Base-by-base conservation (phyloP, 1,284 basidiomycete genomes). In the Rhodotorula sp. region DNA sequence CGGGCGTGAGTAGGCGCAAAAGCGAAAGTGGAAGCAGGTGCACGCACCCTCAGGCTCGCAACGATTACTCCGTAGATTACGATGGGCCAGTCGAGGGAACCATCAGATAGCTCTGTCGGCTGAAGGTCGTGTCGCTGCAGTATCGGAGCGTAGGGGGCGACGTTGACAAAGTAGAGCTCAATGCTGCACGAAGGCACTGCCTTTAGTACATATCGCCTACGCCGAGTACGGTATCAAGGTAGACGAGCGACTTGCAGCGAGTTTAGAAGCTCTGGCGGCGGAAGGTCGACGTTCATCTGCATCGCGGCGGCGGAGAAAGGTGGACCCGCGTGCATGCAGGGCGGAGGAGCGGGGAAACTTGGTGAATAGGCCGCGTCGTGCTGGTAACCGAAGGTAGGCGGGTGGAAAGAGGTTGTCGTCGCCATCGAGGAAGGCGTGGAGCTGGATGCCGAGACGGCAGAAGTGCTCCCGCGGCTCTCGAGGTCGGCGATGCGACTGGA, bases 111-210 rank as follows among this genome's bases (percentile, higher is more conserved):
- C 6, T 19, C 27, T 8, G 22, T n/a, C 25, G 62, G 53, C 32
- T 64, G 29, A n/a, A 53, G 22, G 27, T 39, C 50, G 27, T 29
- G n/a, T 6, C 62, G 51, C 27, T 29, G 62, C 10, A 56, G 25
- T 5, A 64, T n/a, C 2, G 62, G 62, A 3, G 53, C 39, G 51
- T 39, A 64, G 9, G 62, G 53, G 15, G 62, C 51, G 29, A 64
- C 62, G 34, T 64, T 21, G 1, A 17, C 10, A 53, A 34, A 64
- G 53, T 13, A 64, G 27, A 55, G 10, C 7, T 64, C 53, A 53
- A 55, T 32, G 0, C 62, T 64, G 37, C 5, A 17, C 36, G 22
- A 10, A 12, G 17, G 9, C 3, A 41, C n/a, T 27, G n/a, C 4
- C n/a, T 27, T 51, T 13, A 51, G 50, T 29, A 13, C 27, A 13